A percentile compares a stretch with the other conserved stretches of the same genome.
Conservation (phyloP, 2,329 filamentous ascomycete genomes). For the Aspergillus novoparasiticus region DNA sequence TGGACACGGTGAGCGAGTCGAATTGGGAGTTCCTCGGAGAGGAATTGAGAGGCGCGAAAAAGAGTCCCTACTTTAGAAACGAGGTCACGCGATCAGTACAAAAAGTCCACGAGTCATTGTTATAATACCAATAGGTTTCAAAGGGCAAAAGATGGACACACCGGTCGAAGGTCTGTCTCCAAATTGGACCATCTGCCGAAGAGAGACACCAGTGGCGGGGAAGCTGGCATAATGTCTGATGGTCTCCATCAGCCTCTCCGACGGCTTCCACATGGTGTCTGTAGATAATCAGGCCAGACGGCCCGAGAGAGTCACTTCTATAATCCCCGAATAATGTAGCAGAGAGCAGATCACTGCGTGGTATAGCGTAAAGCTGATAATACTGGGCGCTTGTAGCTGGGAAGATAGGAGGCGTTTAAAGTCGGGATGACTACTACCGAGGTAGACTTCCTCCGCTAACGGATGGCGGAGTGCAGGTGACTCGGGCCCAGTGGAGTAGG, state of each 20-base stretch:
- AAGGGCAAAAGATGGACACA: conserved; percentile 45
- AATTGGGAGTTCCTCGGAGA: conserved; percentile 97
- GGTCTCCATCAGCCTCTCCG: conserved; percentile 89
- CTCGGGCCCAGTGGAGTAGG: conserved; percentile 18
- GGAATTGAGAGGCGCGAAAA: conserved; percentile 96
- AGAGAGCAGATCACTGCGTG: conserved; percentile 1
- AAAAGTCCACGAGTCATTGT: conserved; percentile 7
- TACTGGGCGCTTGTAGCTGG: conserved; percentile 7
- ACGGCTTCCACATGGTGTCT: conserved; percentile 82
- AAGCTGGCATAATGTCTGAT: conserved; percentile 97
- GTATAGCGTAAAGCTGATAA: background rate
- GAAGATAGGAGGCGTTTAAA: background rate
- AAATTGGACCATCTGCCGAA: conserved; percentile 99
- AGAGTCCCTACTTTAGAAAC: conserved; percentile 69
- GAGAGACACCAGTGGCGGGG: conserved; percentile 91
- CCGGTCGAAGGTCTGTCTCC: conserved; percentile 89
- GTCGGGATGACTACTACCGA: conserved; percentile 13
- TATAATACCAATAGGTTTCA: background rate
- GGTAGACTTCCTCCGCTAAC: conserved; percentile 22
- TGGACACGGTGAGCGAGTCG: conserved; percentile 94
- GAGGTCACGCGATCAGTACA: conserved; percentile 19
- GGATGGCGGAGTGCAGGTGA: background rate
- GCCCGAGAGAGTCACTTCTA: conserved; percentile 21
- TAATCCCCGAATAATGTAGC: background rate
- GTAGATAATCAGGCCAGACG: conserved; percentile 29